Conservation (phyloP, 2,329 filamentous ascomycete genomes). For the Sporothrix sp. region DNA sequence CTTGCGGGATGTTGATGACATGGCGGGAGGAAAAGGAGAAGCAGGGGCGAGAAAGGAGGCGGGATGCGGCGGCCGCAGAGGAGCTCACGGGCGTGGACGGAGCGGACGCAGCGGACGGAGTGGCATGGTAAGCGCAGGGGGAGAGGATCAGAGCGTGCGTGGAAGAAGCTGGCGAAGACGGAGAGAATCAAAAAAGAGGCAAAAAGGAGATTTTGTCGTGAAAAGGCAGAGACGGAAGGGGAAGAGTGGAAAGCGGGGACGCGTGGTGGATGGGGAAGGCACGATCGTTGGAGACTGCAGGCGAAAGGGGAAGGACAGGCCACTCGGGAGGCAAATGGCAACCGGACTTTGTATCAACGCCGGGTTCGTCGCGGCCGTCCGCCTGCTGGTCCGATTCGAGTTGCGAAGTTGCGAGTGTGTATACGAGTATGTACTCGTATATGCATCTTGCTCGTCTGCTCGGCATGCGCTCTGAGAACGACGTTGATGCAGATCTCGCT, state of each 20-base stretch:
- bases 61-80: no score
- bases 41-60: background rate
- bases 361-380: no score
- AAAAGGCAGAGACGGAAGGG: background rate
- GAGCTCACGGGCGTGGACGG: no score
- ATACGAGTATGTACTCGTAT: no score
- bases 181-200: background rate
- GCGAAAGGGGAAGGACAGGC: background rate
- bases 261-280: background rate
- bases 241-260: background rate
- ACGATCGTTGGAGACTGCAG: constrained; percentile 2
- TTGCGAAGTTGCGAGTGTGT: no score
- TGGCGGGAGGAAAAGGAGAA: background rate
- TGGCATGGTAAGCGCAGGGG: background rate
- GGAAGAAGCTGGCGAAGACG: background rate
- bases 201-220: background rate
- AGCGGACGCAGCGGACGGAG: background rate
- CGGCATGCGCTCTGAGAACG: no score
- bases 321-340: background rate
- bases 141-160: no score
- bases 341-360: no score
- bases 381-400: no score
- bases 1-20: background rate
- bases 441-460: no score
- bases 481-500: no score